Base-by-base conservation (phyloP, 768 basidiomycete genomes). In the Albatrellus ellisii region DNA sequence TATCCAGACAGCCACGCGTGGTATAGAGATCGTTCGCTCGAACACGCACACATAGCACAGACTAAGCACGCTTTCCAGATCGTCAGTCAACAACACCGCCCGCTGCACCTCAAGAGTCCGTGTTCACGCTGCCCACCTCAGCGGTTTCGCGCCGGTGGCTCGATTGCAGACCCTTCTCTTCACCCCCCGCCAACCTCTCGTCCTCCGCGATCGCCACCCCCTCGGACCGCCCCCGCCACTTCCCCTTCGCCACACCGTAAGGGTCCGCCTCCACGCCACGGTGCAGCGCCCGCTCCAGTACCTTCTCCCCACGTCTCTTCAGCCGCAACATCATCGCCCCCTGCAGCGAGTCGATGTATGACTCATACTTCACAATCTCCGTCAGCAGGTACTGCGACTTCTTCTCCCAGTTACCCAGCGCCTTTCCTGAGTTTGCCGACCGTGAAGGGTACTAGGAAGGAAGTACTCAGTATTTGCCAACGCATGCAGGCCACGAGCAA, bases 351-450 rank as follows among this genome's bases (percentile, higher is more conserved):
- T 94, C 90, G 42, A 94, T 81, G 58, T 99, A 99, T 12, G 85
- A 84, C 41, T 88, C 79, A 60, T 97, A 98, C 59, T 98, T 98
- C 56, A 90, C 86, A 31, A 89, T 86, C 63, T 99, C 94, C 7
- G 83, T 75, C 41, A 91, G 69, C 36, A 98, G 64, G 58, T 87
- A 87, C 54, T 87, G 79, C 2, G 86, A 89, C 57, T 84, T 92
- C 57, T 77, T 82, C 62, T 87, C 85, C 89, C 91, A 98, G 56
- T 99, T 99, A 46, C 73, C 72, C 51, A 75, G 69, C 1, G 95
- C 80, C 61, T 80, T 97, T 50, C 67, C 53, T 1, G 73, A 70
- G 55, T 84, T 90, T 18, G 76, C 56, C 18, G 86, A 78, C 10
- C 82, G 77, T 1, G 83, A 71, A 44, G 79, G 67, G 57, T 89